phyloP scores from a whole-genome alignment of 345 rosid species.

The Boechera retrofracta region DNA sequence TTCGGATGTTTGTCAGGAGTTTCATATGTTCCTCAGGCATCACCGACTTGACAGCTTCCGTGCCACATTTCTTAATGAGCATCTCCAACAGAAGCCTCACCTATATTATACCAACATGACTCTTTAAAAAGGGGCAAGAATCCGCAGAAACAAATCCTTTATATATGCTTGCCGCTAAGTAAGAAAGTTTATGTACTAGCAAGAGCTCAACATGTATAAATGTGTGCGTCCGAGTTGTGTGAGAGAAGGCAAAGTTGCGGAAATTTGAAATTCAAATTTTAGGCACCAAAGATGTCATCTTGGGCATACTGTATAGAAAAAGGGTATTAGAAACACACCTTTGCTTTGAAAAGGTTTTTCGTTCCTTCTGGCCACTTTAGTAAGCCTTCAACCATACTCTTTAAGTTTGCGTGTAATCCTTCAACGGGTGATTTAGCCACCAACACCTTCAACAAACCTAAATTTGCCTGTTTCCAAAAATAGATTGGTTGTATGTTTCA shows the following conservation, averaged over 20 bases:
- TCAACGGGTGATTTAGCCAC: constrained; percentile 92
- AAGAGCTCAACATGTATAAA: constrained; percentile 10
- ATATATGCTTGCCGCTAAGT: neutral
- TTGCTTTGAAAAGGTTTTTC: constrained; percentile 86
- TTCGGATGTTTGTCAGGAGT: constrained; percentile 89
- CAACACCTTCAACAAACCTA: constrained; percentile 88
- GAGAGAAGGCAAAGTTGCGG: constrained; percentile 2
- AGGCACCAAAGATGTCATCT: constrained; percentile 4
- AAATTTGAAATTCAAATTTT: neutral
- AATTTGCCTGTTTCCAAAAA: constrained; percentile 73
- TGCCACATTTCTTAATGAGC: constrained; percentile 93
- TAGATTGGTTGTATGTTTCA: constrained; percentile 27
- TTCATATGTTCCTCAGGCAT: constrained; percentile 98
- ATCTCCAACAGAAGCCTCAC: constrained; percentile 92
- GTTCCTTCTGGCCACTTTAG: constrained; percentile 84
- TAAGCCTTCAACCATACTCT: constrained; percentile 81
- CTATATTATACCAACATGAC: constrained; percentile 52
- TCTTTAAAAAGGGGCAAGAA: constrained; percentile 23
- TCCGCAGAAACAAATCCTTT: constrained; percentile 6
- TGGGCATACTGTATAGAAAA: neutral
- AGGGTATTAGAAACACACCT: constrained; percentile 55
- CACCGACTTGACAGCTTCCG: constrained; percentile 91
- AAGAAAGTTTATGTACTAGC: constrained; percentile 22
- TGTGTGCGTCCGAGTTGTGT: constrained; percentile 2
- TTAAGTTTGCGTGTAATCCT: constrained; percentile 72